Conservation (phyloP, 2,329 filamentous ascomycete species). For the Epichloe glyceriae region DNA sequence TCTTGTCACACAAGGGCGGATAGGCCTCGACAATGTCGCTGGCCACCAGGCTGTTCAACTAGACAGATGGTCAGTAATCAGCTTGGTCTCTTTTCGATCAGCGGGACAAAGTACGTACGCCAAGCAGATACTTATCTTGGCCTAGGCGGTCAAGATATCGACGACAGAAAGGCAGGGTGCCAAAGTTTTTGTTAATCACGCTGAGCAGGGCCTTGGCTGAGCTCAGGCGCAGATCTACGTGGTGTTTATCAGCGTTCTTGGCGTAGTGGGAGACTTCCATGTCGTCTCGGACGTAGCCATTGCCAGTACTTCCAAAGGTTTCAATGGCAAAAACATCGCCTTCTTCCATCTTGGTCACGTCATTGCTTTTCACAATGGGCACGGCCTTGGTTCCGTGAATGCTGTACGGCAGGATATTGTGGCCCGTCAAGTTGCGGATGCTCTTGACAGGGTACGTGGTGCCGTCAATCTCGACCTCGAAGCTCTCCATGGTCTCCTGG, state of each 20-base stretch:
- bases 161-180: constrained; percentile 80
- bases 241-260: constrained; percentile 56
- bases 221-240: constrained; percentile 61
- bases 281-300: constrained; percentile 76
- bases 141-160: constrained; percentile 87
- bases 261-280: constrained; percentile 88
- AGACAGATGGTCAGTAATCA: not conserved
- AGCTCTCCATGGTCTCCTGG: constrained; percentile 88
- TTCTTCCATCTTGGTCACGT: constrained; percentile 95
- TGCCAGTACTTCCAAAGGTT: constrained; percentile 88
- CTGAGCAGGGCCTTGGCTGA: constrained; percentile 78
- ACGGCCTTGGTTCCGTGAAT: constrained; percentile 92
- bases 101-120: constrained; percentile 40
- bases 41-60: constrained; percentile 77
- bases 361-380: constrained; percentile 78
- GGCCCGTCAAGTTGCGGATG: constrained; percentile 77
- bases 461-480: constrained; percentile 74
- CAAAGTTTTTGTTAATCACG: constrained; percentile 93
- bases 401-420: constrained; percentile 78
- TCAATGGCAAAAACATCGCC: constrained; percentile 92
- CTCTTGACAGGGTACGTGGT: constrained; percentile 68
- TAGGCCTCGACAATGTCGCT: constrained; percentile 82
- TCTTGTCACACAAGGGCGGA: constrained; percentile 78
- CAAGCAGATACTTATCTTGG: constrained; percentile 85
- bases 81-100: not conserved